Conservation (phyloP, 441 rosid species). For the Flueggea neowawraea region DNA sequence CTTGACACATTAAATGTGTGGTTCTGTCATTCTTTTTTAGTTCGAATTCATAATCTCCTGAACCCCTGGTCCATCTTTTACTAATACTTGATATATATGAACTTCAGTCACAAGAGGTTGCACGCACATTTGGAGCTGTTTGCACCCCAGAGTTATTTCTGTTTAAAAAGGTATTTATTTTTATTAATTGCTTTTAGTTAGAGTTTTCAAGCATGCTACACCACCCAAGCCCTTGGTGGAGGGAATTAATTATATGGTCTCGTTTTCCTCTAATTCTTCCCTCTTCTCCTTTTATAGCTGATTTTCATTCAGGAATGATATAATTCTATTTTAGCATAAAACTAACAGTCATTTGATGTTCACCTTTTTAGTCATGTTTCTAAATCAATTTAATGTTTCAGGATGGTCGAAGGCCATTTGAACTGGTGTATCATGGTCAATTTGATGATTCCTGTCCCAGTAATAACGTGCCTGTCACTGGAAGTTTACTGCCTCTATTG, state of each 20-base stretch:
- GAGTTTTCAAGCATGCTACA: background rate
- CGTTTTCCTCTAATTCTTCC: background rate
- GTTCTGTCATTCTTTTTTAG: too few relatives aligned
- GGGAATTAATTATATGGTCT: background rate
- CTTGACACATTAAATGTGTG: too few relatives aligned
- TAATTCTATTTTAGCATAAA: too few relatives aligned
- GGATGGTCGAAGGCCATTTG: slow-evolving; percentile 93
- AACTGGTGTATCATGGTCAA: slow-evolving; percentile 89
- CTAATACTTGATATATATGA: slow-evolving; percentile 1
- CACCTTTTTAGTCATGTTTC: background rate
- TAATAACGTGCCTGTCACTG: slow-evolving; percentile 57
- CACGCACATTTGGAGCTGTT: slow-evolving; percentile 74
- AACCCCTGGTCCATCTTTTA: background rate
- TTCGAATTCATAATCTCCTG: background rate
- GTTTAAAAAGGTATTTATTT: slow-evolving; percentile 60
- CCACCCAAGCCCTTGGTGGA: background rate
- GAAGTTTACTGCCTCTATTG: slow-evolving; percentile 47
- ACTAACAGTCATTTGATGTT: too few relatives aligned
- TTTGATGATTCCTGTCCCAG: slow-evolving; percentile 90
- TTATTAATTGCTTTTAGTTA: slow-evolving; percentile 2
- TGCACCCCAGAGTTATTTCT: slow-evolving; percentile 90
- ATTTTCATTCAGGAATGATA: too few relatives aligned
- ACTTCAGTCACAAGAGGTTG: slow-evolving; percentile 77
- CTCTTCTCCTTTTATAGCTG: too few relatives aligned
- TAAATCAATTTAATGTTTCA: slow-evolving; percentile 24